A percentile compares a stretch with the other conserved stretches of the same genome.
phyloP scores from a whole-genome alignment of 805 yeast genomes.

The Candida vartiovaarae region DNA sequence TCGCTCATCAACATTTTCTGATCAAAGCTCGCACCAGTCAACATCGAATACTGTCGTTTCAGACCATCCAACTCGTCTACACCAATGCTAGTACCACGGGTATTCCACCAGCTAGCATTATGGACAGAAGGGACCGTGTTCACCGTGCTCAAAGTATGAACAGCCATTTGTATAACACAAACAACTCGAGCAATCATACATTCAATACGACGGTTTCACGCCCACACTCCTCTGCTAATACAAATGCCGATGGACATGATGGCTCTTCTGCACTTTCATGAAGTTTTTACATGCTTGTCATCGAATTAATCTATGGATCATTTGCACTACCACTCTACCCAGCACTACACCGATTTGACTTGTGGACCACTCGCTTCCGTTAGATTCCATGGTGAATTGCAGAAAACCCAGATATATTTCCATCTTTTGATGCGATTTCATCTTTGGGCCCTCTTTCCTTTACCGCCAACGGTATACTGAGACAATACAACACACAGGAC shows the following conservation, averaged over 20 bases:
- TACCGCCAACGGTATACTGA: too few species aligned
- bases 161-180: slow-evolving; percentile 10
- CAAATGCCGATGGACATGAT: background rate
- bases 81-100: slow-evolving; percentile 63
- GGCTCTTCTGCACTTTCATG: background rate
- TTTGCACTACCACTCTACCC: too few species aligned
- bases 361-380: too few species aligned
- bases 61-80: slow-evolving; percentile 33
- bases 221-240: slow-evolving; percentile 1
- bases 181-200: slow-evolving; percentile 15
- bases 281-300: too few species aligned
- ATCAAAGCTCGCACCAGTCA: slow-evolving; percentile 26
- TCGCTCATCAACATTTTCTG: slow-evolving; percentile 32
- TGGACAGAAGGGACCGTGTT: slow-evolving; percentile 34
- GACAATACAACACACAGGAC: too few species aligned
- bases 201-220: slow-evolving; percentile 12
- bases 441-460: too few species aligned
- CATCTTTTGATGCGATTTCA: too few species aligned
- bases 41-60: slow-evolving; percentile 30
- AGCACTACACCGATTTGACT: too few species aligned
- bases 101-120: slow-evolving; percentile 66
- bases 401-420: too few species aligned
- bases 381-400: too few species aligned
- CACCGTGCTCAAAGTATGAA: slow-evolving; percentile 17
- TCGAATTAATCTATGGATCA: too few species aligned